phyloP scores from a whole-genome alignment of 495 filamentous ascomycete genomes.

The Trichoderma asperelloides region DNA sequence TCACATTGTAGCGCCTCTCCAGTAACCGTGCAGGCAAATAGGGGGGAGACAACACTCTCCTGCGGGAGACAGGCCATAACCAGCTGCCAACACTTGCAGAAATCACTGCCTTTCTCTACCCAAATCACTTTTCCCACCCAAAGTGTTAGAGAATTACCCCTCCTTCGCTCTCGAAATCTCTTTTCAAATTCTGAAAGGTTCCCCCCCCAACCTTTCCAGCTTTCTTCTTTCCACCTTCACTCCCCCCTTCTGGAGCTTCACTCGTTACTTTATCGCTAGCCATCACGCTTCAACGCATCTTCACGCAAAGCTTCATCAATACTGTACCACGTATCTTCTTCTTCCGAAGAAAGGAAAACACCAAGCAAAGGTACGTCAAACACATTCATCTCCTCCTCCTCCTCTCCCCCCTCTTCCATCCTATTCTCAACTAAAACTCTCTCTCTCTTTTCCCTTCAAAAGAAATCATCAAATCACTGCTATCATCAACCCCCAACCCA shows the following conservation, averaged over 20 bases:
- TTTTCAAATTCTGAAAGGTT: background rate
- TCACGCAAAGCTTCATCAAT: background rate
- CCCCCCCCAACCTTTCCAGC: background rate
- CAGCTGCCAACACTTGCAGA: background rate
- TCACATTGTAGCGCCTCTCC: background rate
- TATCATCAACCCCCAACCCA: background rate
- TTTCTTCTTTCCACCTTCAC: background rate
- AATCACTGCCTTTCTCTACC: background rate
- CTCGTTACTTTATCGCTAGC: background rate
- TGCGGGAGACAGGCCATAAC: background rate
- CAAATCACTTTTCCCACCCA: background rate
- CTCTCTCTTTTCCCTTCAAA: background rate
- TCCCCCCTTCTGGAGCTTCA: background rate
- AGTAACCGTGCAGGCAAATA: background rate
- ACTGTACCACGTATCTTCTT: too few relatives aligned
- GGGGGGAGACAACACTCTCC: background rate
- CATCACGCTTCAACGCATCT: background rate
- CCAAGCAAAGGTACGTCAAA: too few relatives aligned
- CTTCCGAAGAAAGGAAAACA: background rate
- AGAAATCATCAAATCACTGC: background rate
- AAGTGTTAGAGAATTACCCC: background rate
- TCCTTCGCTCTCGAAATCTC: background rate
- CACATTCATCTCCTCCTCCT: background rate
- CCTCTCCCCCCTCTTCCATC: background rate
- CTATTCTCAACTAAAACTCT: background rate